These are phyloP conservation scores for Penicillium janthinellum DNA, from an alignment of 2,329 filamentous ascomycete species.

Conservation along the genomic window DNA sequence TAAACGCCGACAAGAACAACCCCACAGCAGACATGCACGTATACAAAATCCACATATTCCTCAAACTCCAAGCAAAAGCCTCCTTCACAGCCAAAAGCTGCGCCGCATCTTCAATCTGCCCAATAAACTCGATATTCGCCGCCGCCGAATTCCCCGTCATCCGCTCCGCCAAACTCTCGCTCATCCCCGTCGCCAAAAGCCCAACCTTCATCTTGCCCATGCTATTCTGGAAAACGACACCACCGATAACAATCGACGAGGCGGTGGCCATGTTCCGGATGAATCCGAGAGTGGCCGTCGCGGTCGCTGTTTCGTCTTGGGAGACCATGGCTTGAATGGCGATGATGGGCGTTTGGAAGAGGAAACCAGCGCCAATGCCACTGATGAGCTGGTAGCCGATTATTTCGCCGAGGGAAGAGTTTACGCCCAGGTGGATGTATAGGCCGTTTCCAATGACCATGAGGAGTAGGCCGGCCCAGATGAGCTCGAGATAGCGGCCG, in stretches of 20 bases:
- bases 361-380: constrained; percentile 54
- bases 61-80: constrained; percentile 53
- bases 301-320: constrained; percentile 53
- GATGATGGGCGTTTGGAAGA: constrained; percentile 59
- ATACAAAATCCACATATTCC: constrained; percentile 54
- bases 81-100: constrained; percentile 47
- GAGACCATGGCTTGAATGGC: constrained; percentile 58
- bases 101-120: constrained; percentile 39
- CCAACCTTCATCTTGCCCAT: constrained; percentile 50
- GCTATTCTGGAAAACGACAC: constrained; percentile 75
- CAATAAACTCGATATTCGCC: constrained; percentile 50
- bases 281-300: constrained; percentile 56
- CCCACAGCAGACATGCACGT: constrained; percentile 46
- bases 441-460: constrained; percentile 52
- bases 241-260: constrained; percentile 70
- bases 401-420: constrained; percentile 43
- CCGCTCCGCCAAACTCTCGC: constrained; percentile 22
- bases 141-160: constrained; percentile 49
- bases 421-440: constrained; percentile 46
- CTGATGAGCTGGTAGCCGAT: constrained; percentile 54
- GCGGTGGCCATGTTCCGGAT: constrained; percentile 69
- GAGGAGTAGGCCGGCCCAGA: constrained; percentile 48
- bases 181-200: constrained; percentile 58
- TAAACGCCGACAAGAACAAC: constrained; percentile 47
- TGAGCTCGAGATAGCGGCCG: constrained; percentile 51